Evolutionary conservation across 495 filamentous ascomycete genomes (phyloP).

Genomic region (Bacidia gigantensis): DNA sequence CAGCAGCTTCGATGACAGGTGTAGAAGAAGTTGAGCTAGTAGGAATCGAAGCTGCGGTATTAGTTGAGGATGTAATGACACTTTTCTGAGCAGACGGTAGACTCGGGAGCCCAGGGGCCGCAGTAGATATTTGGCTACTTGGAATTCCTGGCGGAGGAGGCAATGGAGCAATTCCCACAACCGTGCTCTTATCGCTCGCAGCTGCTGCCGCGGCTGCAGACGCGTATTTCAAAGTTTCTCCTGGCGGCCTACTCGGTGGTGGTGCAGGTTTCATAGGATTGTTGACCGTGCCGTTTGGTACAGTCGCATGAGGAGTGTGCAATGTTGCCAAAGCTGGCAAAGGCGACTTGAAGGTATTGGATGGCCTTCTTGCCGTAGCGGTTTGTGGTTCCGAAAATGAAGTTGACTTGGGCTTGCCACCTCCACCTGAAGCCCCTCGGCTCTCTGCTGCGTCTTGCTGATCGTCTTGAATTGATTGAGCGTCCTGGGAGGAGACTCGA

Average conservation of each 20-base stretch:
- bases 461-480: constrained; percentile 84
- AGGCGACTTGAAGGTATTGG: constrained; percentile 84
- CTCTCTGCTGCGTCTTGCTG: constrained; percentile 43
- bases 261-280: constrained; percentile 88
- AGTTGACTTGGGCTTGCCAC: constrained; percentile 38
- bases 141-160: constrained; percentile 57
- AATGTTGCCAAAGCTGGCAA: constrained; percentile 81
- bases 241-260: constrained; percentile 65
- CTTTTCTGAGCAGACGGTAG: constrained; percentile 32
- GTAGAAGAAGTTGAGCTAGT: constrained; percentile 22
- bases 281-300: constrained; percentile 37
- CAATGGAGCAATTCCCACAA: constrained; percentile 80
- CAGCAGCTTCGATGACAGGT: constrained; percentile 28
- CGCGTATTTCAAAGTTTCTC: constrained; percentile 89
- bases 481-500: constrained; percentile 84
- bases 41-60: constrained; percentile 39
- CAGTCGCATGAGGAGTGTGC: constrained; percentile 38
- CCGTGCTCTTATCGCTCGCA: constrained; percentile 65
- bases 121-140: constrained; percentile 2
- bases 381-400: constrained; percentile 34
- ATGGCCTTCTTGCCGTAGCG: constrained; percentile 56
- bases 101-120: constrained; percentile 30
- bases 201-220: constrained; percentile 92
- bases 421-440: constrained; percentile 24
- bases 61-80: constrained; percentile 41